A percentile compares a stretch with the other conserved stretches of the same genome.
Conservation (phyloP, 2,329 filamentous ascomycete genomes). For the Penicillium sp. region DNA sequence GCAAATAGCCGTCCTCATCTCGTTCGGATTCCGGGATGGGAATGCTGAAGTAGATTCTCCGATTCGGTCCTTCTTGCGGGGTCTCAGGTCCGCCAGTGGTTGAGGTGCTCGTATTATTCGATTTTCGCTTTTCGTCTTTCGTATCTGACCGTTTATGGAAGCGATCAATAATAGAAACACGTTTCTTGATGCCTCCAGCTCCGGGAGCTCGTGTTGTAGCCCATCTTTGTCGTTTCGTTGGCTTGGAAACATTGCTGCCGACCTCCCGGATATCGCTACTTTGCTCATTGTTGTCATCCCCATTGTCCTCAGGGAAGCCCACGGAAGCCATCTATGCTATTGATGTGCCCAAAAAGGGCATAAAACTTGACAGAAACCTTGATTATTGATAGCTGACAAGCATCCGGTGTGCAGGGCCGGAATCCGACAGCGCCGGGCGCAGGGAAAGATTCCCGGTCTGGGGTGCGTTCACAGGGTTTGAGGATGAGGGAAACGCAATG, state of each 20-base stretch:
- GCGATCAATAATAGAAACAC: constrained; percentile 76
- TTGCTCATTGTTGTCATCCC: constrained; percentile 23
- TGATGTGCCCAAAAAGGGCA: constrained; percentile 27
- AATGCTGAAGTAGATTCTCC: constrained; percentile 70
- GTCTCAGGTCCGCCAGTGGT: constrained; percentile 25
- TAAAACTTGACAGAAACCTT: constrained; percentile 23
- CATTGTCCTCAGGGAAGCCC: constrained; percentile 32
- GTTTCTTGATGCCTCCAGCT: constrained; percentile 73
- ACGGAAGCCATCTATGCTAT: constrained; percentile 41
- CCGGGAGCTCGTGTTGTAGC: constrained; percentile 85
- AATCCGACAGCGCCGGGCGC: constrained; percentile 22
- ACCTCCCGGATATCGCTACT: constrained; percentile 29
- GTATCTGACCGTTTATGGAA: constrained; percentile 61
- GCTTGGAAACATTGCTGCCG: constrained; percentile 54
- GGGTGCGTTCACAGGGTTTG: constrained; percentile 6
- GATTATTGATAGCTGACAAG: constrained; percentile 18
- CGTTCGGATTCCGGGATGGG: constrained; percentile 71
- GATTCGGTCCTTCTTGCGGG: constrained; percentile 48
- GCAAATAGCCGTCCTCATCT: constrained; percentile 77
- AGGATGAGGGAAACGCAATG: constrained; percentile 1
- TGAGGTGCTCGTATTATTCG: constrained; percentile 40
- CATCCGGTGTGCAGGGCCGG: constrained; percentile 30
- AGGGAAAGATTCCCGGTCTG: neutral
- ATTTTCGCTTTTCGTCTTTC: constrained; percentile 67
- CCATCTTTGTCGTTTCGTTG: constrained; percentile 84